Evolutionary conservation across 2,329 filamentous ascomycete genomes (phyloP), one percentile per base, ranked within the genome.

Genomic region (Stagonosporopsis tanaceti): DNA sequence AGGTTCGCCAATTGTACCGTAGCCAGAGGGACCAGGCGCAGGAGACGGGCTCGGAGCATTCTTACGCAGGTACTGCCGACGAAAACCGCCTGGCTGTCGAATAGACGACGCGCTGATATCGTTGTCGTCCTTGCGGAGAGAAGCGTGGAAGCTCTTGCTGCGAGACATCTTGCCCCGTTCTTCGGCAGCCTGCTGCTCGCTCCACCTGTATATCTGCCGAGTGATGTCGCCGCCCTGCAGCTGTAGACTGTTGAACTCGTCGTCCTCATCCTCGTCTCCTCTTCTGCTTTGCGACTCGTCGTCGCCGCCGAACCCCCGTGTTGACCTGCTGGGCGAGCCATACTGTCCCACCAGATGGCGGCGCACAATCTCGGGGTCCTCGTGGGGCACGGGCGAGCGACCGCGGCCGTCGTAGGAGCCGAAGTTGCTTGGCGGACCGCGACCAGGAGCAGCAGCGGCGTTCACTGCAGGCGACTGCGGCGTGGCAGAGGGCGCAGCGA

Each of bases 161-260:
- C 94, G 87, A 67, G 89, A 86, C 70, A 87, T 81, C 67, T 86
- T 86, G 17, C 83, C 81, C 59, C 82, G 84, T 45, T 81, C 80
- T 64, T 88, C 86, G 44, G 87, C 82, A 71, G 96, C 89, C 48
- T 90, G 90, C 74, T 96, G 91, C 76, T 98, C 93, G 6, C 93
- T 92, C 92, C 96, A 99, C 67, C 92, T 89, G 81, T 99, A 99
- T 68, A 99, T 96, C 52, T 94, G 92, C 59, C 95, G 85, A 24
- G 94, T 97, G 55, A 97, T 90, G 74, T 99, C 95, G 62, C 95
- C 95, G 59, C 95, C 95, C 74, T 98, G 96, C 44, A 99, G 81
- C 72, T 89, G 89, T 74, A 99, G 78, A 77, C 95, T 98, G 28
- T 93, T 97, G 75, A 99, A 99, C 70, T 96, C 92, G 57, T 95